Evolutionary conservation across 805 yeast genomes (phyloP), one percentile per base, ranked within the genome.

Genomic region (Metschnikowia colocasiae): DNA sequence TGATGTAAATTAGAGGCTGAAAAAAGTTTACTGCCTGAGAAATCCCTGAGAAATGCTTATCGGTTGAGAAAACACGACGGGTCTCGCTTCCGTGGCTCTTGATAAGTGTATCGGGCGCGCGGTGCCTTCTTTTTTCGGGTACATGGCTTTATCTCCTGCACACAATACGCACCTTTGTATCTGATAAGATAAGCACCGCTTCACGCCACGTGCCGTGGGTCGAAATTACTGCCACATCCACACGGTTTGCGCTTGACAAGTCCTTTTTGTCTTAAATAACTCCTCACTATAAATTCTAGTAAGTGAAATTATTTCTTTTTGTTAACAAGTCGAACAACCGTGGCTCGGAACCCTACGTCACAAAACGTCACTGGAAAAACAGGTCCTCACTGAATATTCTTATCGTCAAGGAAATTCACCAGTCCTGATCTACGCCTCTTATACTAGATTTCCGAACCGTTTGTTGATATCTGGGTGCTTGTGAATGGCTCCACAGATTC

Each of bases 401-500:
- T 5, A 33, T 13, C n/a, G 12, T 19, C 9, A 20, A 19, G 15
- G 25, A 19, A 20, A 4, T 19, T 13, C 10, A 19, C 13, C 19
- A 16, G 6, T 29, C 16, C 23, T 33, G 20, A 16, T 32, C 5
- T 7, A 32, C 13, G n/a, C 4, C 6, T 30, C 6, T n/a, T n/a
- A n/a, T n/a, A n/a, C n/a, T n/a, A n/a, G n/a, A n/a, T n/a, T n/a
- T n/a, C n/a, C n/a, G n/a, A n/a, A n/a, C n/a, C n/a, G n/a, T n/a
- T n/a, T n/a, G 8, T 13, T n/a, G 3, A 36, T 23, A 9, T 25
- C 23, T 15, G n/a, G 40, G 42, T 13, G 33, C 26, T 39, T 5
- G 36, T 31, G 43, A 32, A 40, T 40, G 43, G 43, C 43, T 40
- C 43, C 37, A 12, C 36, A 15, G 26, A 23, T 49, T 10, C 36